phyloP scores from a whole-genome alignment of 2,329 filamentous ascomycete species.

The Curvularia sp. region DNA sequence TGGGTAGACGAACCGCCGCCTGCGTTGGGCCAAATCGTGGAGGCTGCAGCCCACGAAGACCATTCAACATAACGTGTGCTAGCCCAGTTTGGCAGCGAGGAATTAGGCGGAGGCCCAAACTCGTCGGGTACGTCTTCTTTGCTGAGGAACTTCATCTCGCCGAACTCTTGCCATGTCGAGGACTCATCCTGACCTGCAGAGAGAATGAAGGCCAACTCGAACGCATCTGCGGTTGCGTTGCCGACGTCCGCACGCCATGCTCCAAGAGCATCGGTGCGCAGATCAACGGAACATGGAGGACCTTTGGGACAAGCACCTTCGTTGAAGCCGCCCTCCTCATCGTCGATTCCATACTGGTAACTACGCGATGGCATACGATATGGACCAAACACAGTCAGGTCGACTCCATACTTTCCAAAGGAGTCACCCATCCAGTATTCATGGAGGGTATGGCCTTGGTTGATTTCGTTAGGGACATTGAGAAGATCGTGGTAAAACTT shows the following conservation, averaged over 20 bases:
- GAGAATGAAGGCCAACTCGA: slow-evolving; percentile 62
- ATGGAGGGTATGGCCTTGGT: slow-evolving; percentile 61
- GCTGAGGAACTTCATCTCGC: slow-evolving; percentile 60
- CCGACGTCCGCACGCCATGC: slow-evolving; percentile 62
- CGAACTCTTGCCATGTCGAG: slow-evolving; percentile 64
- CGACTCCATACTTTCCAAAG: slow-evolving; percentile 60
- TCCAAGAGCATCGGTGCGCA: slow-evolving; percentile 58
- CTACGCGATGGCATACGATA: slow-evolving; percentile 58
- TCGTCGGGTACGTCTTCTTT: slow-evolving; percentile 58
- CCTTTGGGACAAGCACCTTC: slow-evolving; percentile 56
- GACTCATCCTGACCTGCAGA: slow-evolving; percentile 64
- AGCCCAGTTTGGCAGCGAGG: slow-evolving; percentile 55
- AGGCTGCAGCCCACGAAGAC: slow-evolving; percentile 61
- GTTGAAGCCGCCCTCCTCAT: slow-evolving; percentile 55
- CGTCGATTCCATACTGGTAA: slow-evolving; percentile 61
- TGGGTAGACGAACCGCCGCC: slow-evolving; percentile 61
- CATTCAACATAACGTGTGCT: slow-evolving; percentile 61
- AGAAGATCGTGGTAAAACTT: slow-evolving; percentile 60
- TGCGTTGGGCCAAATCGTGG: slow-evolving; percentile 62
- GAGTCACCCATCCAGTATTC: slow-evolving; percentile 67
- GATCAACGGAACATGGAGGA: slow-evolving; percentile 55
- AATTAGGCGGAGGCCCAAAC: slow-evolving; percentile 59
- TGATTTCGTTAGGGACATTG: slow-evolving; percentile 59
- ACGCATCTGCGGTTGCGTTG: slow-evolving; percentile 56
- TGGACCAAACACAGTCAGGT: slow-evolving; percentile 61